Base-by-base conservation (phyloP, 2,329 filamentous ascomycete species). In the Orbilia ellipsospora region DNA sequence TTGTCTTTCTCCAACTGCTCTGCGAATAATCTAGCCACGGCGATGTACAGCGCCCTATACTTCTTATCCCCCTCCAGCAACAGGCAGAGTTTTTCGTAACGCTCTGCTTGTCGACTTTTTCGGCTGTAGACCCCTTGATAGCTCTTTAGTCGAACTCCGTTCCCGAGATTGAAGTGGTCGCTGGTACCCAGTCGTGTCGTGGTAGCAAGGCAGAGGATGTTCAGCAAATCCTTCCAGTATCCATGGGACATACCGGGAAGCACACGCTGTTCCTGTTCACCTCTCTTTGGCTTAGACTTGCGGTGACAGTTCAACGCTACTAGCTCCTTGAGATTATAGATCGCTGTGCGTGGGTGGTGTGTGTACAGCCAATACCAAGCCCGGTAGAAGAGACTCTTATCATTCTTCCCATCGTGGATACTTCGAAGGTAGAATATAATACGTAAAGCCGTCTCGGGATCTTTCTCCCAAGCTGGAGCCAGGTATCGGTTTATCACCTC, bases 141-240 rank as follows among this genome's bases (percentile, higher is more conserved):
- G 1, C 55, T 67, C 28, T 68, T 78, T 50, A 79, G 80, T 77
- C 82, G 79, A 4, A 81, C 80, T 63, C 85, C 85, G 16, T 87
- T 80, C 4, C 87, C 78, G 0, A 82, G 79, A 0, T 77, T 77
- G 1, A 84, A 84, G 28, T 86, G 78, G 1, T 82, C 81, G 12
- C 83, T 78, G 4, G 82, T 82, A 13, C 82, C 80, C 12, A 89
- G 82, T 78, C 85, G 82, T 20, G 82, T 81, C 60, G 87, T 85
- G 23, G 83, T 85, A 0, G 84, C 84, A 1, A 89, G 82, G 0
- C 83, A 85, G 0, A 89, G 82, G 1, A 89, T 82, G 77, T 89
- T 89, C 1, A 88, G 81, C 2, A 89, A 81, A 78, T 89, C 87
- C 77, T 89, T 89, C 87, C 87, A 89, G 80, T 89, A 89, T 0